phyloP scores from a whole-genome alignment of 768 basidiomycete species.

The Clavaria fumosa region DNA sequence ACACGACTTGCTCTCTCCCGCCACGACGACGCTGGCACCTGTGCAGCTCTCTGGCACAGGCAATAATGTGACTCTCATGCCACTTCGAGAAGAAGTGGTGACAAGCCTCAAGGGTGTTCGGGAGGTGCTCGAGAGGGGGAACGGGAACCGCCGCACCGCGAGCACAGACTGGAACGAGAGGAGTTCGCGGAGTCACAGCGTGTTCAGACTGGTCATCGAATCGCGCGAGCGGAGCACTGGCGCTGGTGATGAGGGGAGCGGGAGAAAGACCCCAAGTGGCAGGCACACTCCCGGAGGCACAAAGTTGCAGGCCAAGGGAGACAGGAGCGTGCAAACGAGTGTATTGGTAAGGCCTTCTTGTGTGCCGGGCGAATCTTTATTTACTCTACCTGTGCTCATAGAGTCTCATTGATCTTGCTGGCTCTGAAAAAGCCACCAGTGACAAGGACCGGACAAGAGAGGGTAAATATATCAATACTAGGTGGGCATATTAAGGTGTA shows the following conservation, averaged over 20 bases:
- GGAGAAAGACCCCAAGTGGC: slow-evolving; percentile 18
- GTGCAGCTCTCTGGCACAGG: slow-evolving; percentile 63
- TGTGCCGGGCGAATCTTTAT: slow-evolving; percentile 3
- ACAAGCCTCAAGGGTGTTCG: slow-evolving; percentile 75
- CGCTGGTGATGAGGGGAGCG: slow-evolving; percentile 21
- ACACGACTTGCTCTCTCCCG: slow-evolving; percentile 71
- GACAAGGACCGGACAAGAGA: slow-evolving; percentile 94
- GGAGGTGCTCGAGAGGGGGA: slow-evolving; percentile 74
- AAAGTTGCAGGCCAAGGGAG: slow-evolving; percentile 59
- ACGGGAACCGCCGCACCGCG: slow-evolving; percentile 77
- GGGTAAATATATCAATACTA: slow-evolving; percentile 93
- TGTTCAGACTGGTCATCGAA: slow-evolving; percentile 87
- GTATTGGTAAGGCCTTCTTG: slow-evolving; percentile 35
- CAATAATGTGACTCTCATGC: slow-evolving; percentile 47
- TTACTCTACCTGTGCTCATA: slow-evolving; percentile 15
- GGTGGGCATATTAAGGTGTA: slow-evolving; percentile 26
- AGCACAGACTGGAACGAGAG: slow-evolving; percentile 99
- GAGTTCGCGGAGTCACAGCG: slow-evolving; percentile 86
- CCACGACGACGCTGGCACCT: slow-evolving; percentile 34
- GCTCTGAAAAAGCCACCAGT: slow-evolving; percentile 90
- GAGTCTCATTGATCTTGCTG: slow-evolving; percentile 92
- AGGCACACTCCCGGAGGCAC: slow-evolving; percentile 39
- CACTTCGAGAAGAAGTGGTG: slow-evolving; percentile 86
- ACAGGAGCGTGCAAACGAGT: slow-evolving; percentile 63
- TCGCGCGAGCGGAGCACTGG: slow-evolving; percentile 48